Conservation (phyloP, 192 early-diverging fungal genomes). For the Linnemannia exigua region DNA sequence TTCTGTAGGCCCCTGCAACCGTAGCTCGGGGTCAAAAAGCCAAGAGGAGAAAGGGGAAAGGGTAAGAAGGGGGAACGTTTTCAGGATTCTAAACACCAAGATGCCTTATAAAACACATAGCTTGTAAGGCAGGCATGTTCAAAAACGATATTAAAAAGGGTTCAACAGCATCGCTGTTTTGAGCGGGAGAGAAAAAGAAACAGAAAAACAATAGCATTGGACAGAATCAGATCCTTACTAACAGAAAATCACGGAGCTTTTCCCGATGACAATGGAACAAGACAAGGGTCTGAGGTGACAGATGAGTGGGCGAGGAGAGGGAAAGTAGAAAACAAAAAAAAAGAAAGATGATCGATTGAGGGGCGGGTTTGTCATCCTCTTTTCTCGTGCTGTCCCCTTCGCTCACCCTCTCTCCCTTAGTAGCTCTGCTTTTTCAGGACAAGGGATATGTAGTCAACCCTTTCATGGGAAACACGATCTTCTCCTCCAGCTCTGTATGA, state of each 20-base stretch:
- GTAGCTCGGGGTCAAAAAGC: neutral
- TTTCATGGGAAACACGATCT: neutral
- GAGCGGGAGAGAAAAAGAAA: neutral
- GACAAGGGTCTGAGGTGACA: neutral
- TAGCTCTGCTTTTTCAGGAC: neutral
- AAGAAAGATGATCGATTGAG: too few relatives aligned
- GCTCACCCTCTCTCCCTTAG: neutral
- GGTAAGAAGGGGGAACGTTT: too few relatives aligned
- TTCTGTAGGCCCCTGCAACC: neutral
- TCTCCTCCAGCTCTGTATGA: neutral
- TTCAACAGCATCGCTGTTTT: neutral
- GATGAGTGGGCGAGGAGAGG: neutral
- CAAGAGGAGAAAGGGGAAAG: neutral
- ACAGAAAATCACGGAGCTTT: neutral
- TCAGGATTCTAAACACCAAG: neutral
- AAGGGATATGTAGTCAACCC: neutral
- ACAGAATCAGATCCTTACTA: neutral
- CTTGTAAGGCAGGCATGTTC: neutral
- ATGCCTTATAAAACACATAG: neutral
- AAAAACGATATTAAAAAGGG: neutral
- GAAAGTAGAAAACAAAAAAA: neutral
- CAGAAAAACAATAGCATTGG: too few relatives aligned
- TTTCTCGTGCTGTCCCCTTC: neutral
- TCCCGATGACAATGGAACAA: neutral
- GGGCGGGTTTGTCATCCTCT: neutral